Evolutionary conservation across 2,329 filamentous ascomycete species (phyloP).

Genomic region (Beauveria caledonica): DNA sequence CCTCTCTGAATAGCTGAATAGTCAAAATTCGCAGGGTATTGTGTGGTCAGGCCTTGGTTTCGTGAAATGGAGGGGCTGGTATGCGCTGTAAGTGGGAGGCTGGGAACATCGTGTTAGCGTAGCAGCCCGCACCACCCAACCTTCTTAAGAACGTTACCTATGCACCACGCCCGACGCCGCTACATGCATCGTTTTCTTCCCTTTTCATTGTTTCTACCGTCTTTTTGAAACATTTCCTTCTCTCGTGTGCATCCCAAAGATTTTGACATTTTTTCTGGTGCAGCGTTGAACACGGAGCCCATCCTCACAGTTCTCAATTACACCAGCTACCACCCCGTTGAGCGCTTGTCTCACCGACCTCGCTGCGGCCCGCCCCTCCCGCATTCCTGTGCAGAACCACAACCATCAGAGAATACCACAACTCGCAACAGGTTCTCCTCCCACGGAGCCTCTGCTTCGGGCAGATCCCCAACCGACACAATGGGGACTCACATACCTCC

Average conservation of each 20-base stretch:
- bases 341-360: slow-evolving; percentile 2
- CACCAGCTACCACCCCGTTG: not conserved
- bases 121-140: slow-evolving; percentile 17
- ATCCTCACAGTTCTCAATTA: not conserved
- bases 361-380: slow-evolving; percentile 7
- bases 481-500: slow-evolving; percentile 11
- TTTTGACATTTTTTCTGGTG: not conserved
- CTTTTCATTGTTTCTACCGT: slow-evolving; percentile 12
- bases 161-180: slow-evolving; percentile 22
- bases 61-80: slow-evolving; percentile 12
- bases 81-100: slow-evolving; percentile 25
- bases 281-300: not conserved
- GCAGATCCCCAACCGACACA: not conserved
- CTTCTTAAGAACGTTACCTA: slow-evolving; percentile 23
- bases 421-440: not conserved
- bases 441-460: not conserved
- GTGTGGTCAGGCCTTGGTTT: not conserved
- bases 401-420: not conserved
- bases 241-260: not conserved
- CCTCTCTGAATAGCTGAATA: not conserved
- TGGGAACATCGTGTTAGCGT: slow-evolving; percentile 19
- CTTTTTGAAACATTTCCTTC: not conserved
- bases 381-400: slow-evolving; percentile 9
- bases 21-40: not conserved
- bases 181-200: slow-evolving; percentile 10